Evolutionary conservation across 202 grass and related monocot species (phyloP).

Genomic region (Brachypodium distachyon): DNA sequence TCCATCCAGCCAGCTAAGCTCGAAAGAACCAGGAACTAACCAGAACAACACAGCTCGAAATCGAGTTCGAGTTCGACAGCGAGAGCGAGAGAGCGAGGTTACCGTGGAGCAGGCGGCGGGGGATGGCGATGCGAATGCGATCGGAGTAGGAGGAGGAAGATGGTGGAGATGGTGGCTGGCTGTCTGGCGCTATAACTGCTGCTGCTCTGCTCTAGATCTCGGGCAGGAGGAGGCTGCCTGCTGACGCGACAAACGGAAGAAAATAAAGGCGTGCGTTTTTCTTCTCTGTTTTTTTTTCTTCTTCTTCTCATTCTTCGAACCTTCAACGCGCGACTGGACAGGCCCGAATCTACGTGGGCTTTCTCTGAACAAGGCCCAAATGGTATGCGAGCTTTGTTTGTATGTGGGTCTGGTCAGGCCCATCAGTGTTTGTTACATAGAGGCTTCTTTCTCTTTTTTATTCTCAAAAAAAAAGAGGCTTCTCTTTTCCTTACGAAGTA

Average conservation of each 20-base stretch:
- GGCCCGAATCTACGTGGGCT: too few relatives aligned
- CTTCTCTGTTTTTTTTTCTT: background rate
- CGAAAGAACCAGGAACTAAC: too few relatives aligned
- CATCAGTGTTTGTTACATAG: too few relatives aligned
- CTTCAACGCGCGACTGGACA: background rate
- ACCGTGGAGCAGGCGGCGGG: background rate
- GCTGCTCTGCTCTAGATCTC: background rate
- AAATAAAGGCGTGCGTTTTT: background rate
- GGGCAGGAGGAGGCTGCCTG: background rate
- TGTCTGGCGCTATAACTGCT: background rate
- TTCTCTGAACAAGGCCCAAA: too few relatives aligned
- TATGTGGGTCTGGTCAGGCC: too few relatives aligned
- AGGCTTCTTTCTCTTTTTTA: too few relatives aligned
- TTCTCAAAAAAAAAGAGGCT: too few relatives aligned
- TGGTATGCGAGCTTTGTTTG: too few relatives aligned
- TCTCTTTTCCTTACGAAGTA: too few relatives aligned
- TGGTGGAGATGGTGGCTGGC: background rate
- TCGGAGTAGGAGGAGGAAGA: background rate
- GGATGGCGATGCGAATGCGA: background rate
- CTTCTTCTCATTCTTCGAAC: background rate
- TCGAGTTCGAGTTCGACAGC: too few relatives aligned
- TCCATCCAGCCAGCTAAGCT: too few relatives aligned
- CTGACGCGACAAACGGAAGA: background rate
- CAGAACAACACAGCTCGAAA: background rate
- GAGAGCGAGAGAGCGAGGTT: background rate